Evolutionary conservation across 1,284 basidiomycete species (phyloP), one percentile per base, ranked within the genome.

Genomic region (Lentinus polychrous): DNA sequence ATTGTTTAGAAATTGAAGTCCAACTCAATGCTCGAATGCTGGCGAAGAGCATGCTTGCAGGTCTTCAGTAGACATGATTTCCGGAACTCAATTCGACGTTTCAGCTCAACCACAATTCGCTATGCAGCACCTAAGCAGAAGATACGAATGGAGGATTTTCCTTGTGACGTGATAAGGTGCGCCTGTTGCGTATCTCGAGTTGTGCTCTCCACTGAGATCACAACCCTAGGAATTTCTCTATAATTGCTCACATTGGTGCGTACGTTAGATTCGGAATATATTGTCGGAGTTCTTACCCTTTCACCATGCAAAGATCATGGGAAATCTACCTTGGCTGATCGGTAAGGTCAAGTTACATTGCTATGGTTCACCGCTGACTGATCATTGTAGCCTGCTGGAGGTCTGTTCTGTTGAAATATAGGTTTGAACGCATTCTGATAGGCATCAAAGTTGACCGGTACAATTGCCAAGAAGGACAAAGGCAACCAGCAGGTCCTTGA

Each of bases 401-500:
- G 87, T 83, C 55, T 55, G 43, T 35, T 33, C 8, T 43, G 36
- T 23, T 5, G 6, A 22, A 23, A 23, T 34, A 49, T 23, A 40
- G 36, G 40, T 34, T 40, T 33, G 23, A 34, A 46, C 27, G 58
- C n/a, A 15, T 32, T 2, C 50, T 63, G 45, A 56, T 50, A 20
- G 7, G 8, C 23, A 27, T n/a, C n/a, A 43, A 60, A 95, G 85
- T 74, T 94, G 62, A 97, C 94, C 37, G 86, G 86, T 11, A 96
- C 94, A 1, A 91, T 94, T 33, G 72, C 79, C 53, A 79, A 75
- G 57, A 78, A 79, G 54, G 66, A 76, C 53, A 68, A 73, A 53
- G 81, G 83, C 33, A 93, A 92, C 58, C 82, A 89, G 55, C 93
- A 96, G 63, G 89, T 95, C n/a, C 66, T 96, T 35, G 93, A 96